Base-by-base conservation (phyloP, 2,329 filamentous ascomycete genomes). In the Claviceps cyperi region DNA sequence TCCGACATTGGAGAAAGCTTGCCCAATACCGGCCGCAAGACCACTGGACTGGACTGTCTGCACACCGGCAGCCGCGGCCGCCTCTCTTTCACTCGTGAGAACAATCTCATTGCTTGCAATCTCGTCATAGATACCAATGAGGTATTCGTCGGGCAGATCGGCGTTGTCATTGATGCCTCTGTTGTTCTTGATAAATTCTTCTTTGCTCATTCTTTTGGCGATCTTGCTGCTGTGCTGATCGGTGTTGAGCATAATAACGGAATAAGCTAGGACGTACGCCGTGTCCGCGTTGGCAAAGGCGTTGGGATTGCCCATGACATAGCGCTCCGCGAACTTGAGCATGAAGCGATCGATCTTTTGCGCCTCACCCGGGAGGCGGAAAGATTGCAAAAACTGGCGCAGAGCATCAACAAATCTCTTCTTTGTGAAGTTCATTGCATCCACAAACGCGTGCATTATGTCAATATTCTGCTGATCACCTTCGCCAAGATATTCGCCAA, bases 261-360 rank as follows among this genome's bases (percentile, higher is more conserved):
- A 97, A 67, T 98, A 98, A 0, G 89, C 84, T 38, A 98, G 73
- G 8, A 98, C 88, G 58, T 98, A 98, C 14, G 92, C 91, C 0
- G 94, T 98, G 64, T 98, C 94, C 2, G 92, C 94, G 60, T 97
- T 98, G 37, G 92, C 92, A 66, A 95, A 98, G 1, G 92, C 91
- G 61, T 95, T 95, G 0, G 92, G 92, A 58, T 98, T 98, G 32
- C 90, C 90, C 53, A 83, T 84, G 48, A 94, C 86, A 64, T 98
- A 98, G 53, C 91, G 83, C 66, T 97, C 91, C 9, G 92, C 92
- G 68, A 97, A 98, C 65, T 98, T 98, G 57, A 98, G 72, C 92
- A 98, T 97, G 68, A 97, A 94, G 46, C 92, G 86, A 79, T 98
- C 92, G 57, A 98, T 98, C 71, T 98, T 98, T 64, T 98, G 92